Evolutionary conservation across 164 flowering plant species (phyloP), one percentile per base, ranked within the genome.

Genomic region (Echeveria elegans): DNA sequence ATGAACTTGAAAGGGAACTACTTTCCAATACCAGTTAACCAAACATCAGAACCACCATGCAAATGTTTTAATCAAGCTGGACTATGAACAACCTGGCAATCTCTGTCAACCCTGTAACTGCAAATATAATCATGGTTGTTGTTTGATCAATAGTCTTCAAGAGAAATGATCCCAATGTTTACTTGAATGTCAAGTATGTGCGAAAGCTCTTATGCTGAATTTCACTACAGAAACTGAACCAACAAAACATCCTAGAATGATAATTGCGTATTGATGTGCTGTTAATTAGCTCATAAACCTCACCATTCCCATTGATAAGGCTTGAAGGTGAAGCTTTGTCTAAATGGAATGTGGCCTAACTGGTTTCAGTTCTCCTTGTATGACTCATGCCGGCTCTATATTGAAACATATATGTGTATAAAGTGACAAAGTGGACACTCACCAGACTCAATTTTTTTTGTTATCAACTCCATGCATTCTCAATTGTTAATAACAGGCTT

Each of bases 1-100:
- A 91, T 75, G 99, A 89, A 72, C 96, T 91, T 12, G 97, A 94
- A 74, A 78, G 81, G 71, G 98, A 94, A 66, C 65, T 89, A 52
- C 75, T 69, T 73, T 69, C 86, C 9, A 81, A 83, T 41, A 43
- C 47, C n/a, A 43, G 47, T 43, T 43, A 43, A 43, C 47, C 82
- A 81, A n/a, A 7, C 56, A 45, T 67, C 86, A 29, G 70, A 75
- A 34, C 56, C 72, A 23, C 37, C 37, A 34, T 3, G 37, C 37
- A 34, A 34, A 3, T 3, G 3, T 34, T 34, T n/a, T n/a, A n/a
- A n/a, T n/a, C n/a, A n/a, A n/a, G n/a, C n/a, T n/a, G n/a, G n/a
- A n/a, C n/a, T n/a, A n/a, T n/a, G n/a, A n/a, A n/a, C 41, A 43
- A 16, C 47, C 19, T 0, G 5, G 11, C 18, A 11, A 16, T 43